These are phyloP conservation scores for Dunaliella primolecta DNA, from an alignment of 139 green algal species.

Conservation along the genomic window DNA sequence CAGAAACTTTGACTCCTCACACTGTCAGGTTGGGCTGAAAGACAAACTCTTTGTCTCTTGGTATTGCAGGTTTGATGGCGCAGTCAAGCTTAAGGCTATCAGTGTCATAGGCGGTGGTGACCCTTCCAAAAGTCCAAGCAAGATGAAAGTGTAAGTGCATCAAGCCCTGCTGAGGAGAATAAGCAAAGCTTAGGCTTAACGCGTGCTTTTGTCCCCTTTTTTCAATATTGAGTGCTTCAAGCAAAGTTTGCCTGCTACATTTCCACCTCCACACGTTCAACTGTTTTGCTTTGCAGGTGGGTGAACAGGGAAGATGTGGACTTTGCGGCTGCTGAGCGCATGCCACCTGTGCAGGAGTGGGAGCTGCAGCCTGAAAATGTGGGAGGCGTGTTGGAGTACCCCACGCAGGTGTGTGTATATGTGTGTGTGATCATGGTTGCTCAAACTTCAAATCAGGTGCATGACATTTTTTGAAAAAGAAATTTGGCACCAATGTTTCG, in stretches of 20 bases:
- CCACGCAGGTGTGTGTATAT: constrained; percentile 49
- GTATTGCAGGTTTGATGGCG: constrained; percentile 73
- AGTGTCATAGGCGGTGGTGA: constrained; percentile 62
- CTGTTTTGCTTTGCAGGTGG: constrained; percentile 32
- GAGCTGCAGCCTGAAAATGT: constrained; percentile 63
- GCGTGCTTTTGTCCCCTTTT: no score
- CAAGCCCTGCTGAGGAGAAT: no score
- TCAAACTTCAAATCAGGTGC: no score
- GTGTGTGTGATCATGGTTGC: no score
- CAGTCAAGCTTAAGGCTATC: constrained; percentile 83
- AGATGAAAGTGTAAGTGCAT: constrained; percentile 55
- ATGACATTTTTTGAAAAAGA: no score
- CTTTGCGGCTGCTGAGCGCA: constrained; percentile 52
- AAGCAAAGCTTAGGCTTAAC: no score
- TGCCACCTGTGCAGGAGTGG: constrained; percentile 77
- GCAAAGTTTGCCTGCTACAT: no score
- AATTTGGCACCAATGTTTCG: no score
- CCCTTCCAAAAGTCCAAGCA: constrained; percentile 47
- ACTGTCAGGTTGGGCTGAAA: no score
- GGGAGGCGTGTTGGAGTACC: constrained; percentile 50
- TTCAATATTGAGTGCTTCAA: no score
- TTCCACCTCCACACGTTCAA: not conserved
- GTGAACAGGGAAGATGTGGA: constrained; percentile 86
- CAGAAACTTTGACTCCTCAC: no score
- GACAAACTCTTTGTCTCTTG: no score